Evolutionary conservation across 306 rosid genomes (phyloP), one percentile per base, ranked within the genome.

Genomic region (Gastrolobium bilobum): DNA sequence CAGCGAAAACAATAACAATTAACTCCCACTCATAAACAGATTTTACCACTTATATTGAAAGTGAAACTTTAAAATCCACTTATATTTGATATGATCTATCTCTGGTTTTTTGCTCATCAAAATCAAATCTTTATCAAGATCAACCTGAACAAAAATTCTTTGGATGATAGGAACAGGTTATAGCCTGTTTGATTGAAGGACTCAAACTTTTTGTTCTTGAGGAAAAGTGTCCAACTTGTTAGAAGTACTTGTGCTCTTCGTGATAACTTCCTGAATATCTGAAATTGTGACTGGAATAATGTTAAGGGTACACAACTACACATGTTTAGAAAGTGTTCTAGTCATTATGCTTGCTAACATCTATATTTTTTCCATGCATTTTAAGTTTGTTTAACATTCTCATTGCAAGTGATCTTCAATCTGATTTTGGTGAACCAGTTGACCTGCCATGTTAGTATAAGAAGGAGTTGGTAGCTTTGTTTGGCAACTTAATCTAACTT

Each of bases 311-410:
- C 11, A 15, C 13, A 57, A 57, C 2, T 29, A 30, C 29, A 44
- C 20, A 33, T 66, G 34, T 66, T 66, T 68, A 46, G 53, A 10
- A 37, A 66, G 29, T 68, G 30, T 68, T 66, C 57, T 46, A 20
- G 4, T 65, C 15, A 44, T 66, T 44, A 4, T 13, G 40, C 54
- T 44, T 26, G 40, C 73, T 46, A 68, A 9, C 7, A 3, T 10
- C 57, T 46, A 10, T n/a, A 5, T 67, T 67, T 44, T 31, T 42
- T 9, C 29, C 42, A 6, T 8, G 38, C 47, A 31, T 47, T 10
- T 31, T 47, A 10, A 30, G 33, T 33, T 47, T 31, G 15, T 70
- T 34, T 34, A 51, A 39, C 46, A 38, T 38, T 35, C 11, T 10
- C 47, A 37, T 33, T 51, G 75, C 62, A 14, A 4, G 35, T 15